phyloP scores from a whole-genome alignment of 495 filamentous ascomycete genomes.

The Penicillium ucsense region DNA sequence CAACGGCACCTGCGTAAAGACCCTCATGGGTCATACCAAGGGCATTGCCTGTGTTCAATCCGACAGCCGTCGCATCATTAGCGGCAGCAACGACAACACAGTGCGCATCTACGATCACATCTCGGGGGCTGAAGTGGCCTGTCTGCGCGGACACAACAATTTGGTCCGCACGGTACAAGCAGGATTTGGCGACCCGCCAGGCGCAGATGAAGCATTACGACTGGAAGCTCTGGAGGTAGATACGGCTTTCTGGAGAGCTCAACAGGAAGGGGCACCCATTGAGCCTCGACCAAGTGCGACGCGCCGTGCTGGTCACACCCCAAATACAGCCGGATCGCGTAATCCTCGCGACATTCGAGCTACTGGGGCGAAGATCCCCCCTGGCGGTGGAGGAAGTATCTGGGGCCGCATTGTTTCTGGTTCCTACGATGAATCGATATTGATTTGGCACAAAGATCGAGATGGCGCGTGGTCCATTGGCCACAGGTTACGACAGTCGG shows the following conservation, averaged over 20 bases:
- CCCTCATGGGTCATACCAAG: constrained; percentile 79
- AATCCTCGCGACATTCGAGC: constrained; percentile 68
- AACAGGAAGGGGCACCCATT: constrained; percentile 46
- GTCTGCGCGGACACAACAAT: constrained; percentile 65
- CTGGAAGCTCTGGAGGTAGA: constrained; percentile 66
- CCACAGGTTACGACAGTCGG: constrained; percentile 60
- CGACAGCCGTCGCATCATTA: constrained; percentile 93
- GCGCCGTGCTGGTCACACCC: constrained; percentile 39
- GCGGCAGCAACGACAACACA: constrained; percentile 88
- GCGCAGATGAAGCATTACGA: constrained; percentile 60
- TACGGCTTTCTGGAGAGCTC: constrained; percentile 58
- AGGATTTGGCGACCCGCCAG: constrained; percentile 80
- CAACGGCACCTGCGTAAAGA: constrained; percentile 62
- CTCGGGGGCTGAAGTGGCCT: constrained; percentile 79
- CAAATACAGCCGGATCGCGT: constrained; percentile 64
- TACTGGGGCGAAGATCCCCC: constrained; percentile 72
- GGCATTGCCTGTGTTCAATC: constrained; percentile 97
- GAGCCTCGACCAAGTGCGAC: constrained; percentile 27
- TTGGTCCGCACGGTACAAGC: constrained; percentile 93
- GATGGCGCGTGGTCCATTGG: constrained; percentile 72
- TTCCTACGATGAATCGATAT: constrained; percentile 89
- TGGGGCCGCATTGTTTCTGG: constrained; percentile 89
- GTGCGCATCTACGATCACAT: constrained; percentile 87
- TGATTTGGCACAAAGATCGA: constrained; percentile 81
- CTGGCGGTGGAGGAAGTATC: constrained; percentile 75